These are phyloP conservation scores for Blastobotrys persicus DNA, from an alignment of 1,139 yeast species.

Conservation along the genomic window DNA sequence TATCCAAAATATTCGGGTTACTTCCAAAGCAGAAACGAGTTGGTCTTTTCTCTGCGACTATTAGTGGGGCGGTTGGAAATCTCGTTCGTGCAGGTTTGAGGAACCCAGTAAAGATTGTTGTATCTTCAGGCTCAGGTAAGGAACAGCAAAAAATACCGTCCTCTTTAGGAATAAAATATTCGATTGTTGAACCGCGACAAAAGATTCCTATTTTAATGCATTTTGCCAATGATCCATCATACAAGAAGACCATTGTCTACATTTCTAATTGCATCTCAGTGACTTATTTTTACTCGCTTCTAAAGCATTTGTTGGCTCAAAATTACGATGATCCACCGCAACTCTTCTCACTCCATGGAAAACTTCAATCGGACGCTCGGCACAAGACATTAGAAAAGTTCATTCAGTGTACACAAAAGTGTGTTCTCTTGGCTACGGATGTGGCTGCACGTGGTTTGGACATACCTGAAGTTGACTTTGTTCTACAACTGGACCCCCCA, in stretches of 20 bases:
- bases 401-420: conserved; percentile 46
- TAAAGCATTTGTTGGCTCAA: conserved; percentile 41
- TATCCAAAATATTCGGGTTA: conserved; percentile 59
- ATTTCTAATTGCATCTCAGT: conserved; percentile 89
- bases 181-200: conserved; percentile 55
- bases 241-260: conserved; percentile 77
- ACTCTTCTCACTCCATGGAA: conserved; percentile 80
- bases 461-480: conserved; percentile 87
- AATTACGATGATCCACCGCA: conserved; percentile 36
- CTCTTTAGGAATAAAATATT: conserved; percentile 61
- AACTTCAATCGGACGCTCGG: conserved; percentile 70
- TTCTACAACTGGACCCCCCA: conserved; percentile 86
- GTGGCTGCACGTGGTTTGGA: conserved; percentile 91
- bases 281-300: conserved; percentile 64
- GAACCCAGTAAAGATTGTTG: conserved; percentile 83
- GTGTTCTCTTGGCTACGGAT: conserved; percentile 57
- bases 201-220: conserved; percentile 61
- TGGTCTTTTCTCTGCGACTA: conserved; percentile 89
- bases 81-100: conserved; percentile 60
- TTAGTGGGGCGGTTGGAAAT: conserved; percentile 63
- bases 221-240: conserved; percentile 49
- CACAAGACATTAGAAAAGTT: conserved; percentile 66
- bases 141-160: conserved; percentile 52
- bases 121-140: conserved; percentile 42
- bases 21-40: conserved; percentile 91